phyloP scores from a whole-genome alignment of 495 filamentous ascomycete species.

The Hypoxylon subgilvum region DNA sequence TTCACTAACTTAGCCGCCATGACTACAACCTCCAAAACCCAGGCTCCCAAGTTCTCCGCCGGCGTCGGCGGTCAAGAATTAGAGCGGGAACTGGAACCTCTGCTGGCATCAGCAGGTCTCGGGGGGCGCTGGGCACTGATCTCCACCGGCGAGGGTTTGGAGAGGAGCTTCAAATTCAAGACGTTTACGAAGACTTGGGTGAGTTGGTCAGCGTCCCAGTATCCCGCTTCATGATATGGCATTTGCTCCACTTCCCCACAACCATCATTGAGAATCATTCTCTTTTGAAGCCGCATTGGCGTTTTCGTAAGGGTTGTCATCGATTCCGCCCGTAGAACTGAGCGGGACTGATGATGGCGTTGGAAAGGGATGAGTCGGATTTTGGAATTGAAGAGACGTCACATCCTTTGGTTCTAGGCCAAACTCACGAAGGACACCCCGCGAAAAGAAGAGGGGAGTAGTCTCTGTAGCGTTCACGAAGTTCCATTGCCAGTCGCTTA shows the following conservation, averaged over 20 bases:
- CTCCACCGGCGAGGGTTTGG: slow-evolving; percentile 57
- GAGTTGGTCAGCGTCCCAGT: slow-evolving; percentile 30
- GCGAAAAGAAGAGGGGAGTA: not conserved
- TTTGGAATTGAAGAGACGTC: not conserved
- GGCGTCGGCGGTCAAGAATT: slow-evolving; percentile 41
- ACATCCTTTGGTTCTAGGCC: too few relatives aligned
- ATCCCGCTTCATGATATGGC: slow-evolving; percentile 1
- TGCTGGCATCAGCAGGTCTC: slow-evolving; percentile 38
- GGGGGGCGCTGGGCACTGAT: slow-evolving; percentile 60
- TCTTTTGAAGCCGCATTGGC: slow-evolving; percentile 9
- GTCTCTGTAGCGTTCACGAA: slow-evolving; percentile 16
- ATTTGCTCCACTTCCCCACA: slow-evolving; percentile 21
- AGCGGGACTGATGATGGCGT: too few relatives aligned
- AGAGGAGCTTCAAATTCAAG: slow-evolving; percentile 67
- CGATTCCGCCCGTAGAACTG: too few relatives aligned
- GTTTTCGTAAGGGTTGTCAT: too few relatives aligned
- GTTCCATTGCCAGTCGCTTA: slow-evolving; percentile 9
- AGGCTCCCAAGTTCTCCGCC: slow-evolving; percentile 38
- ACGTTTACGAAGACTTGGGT: slow-evolving; percentile 69
- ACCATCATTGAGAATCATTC: not conserved
- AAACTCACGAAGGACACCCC: too few relatives aligned
- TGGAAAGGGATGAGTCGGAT: slow-evolving; percentile 1
- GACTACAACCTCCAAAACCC: slow-evolving; percentile 3
- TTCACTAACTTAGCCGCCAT: slow-evolving; percentile 6
- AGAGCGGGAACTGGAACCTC: slow-evolving; percentile 24